Base-by-base conservation (phyloP, 2,329 filamentous ascomycete species). In the Xylariomycetidae sp. region DNA sequence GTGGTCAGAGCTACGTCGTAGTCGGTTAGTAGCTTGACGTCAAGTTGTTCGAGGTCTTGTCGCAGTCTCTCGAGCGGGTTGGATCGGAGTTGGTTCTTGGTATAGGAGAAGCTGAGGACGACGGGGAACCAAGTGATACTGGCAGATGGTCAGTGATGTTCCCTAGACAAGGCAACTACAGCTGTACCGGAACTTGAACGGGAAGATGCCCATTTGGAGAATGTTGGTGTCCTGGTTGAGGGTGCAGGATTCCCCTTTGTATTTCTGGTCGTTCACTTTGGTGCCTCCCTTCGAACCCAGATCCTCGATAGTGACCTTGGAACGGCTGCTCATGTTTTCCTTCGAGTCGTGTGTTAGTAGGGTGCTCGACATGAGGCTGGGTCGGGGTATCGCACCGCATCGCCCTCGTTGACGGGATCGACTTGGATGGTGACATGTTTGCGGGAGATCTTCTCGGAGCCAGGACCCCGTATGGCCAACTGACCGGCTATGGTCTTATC, bases 241-340 rank as follows among this genome's bases (percentile, higher is more conserved):
- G 8, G 68, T 63, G 41, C 70, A 67, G 29, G 68, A 74, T 35
- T 72, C 64, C 16, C 79, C 79, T 44, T 78, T 79, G 42, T 89
- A 75, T 49, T 77, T 74, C 27, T 75, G 69, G 5, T 79, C 86
- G 53, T 95, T 83, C 35, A 96, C 65, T 3, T 70, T 65, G 0
- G 89, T 95, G 10, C 92, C 90, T 42, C 82, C 79, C 53, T 93
- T 94, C 4, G 88, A 92, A n/a, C 76, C 69, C 42, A 84, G 68
- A 50, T 96, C 92, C 45, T 80, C 80, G 35, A 96, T 68, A 4
- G 71, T 82, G 34, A 96, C 60, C 32, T 67, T 68, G 2, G 87
- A 87, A 40, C 82, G 77, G 25, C 68, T 72, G 37, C 75, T 70
- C 10, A 83, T 63, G 38, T 77, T 73, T 38, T 75, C 72, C 77